Evolutionary conservation across 768 basidiomycete species (phyloP), one percentile per base, ranked within the genome.

Genomic region (Xerocomus brunneocitrinus): DNA sequence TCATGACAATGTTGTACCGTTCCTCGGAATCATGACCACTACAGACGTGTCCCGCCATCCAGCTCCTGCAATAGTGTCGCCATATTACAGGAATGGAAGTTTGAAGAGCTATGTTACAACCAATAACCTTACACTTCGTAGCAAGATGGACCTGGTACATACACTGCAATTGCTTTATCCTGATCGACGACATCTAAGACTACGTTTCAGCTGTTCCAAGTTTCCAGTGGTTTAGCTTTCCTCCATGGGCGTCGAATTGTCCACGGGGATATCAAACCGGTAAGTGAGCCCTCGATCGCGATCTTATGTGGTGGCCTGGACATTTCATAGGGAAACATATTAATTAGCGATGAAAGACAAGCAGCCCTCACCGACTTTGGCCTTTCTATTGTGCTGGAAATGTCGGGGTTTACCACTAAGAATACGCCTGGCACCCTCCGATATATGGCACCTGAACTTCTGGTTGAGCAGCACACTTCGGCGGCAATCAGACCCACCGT

Each of bases 401-500:
- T 58, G 39, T 61, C 65, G 24, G 70, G 74, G 5, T 74, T 70
- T 46, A 73, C 73, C 9, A 71, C 74, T 0, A 68, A 63, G 16
- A 57, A 62, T 19, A 55, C 66, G 3, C 71, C 70, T n/a, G 66
- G 66, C 14, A 75, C 74, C 6, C 62, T 66, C 35, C 64, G 73
- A 31, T 76, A 75, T 60, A 76, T 75, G 70, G 71, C 73, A 6
- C 60, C 61, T 4, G 74, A 76, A 49, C 60, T 76, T 41, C 47
- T 68, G 36, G 54, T 35, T 58, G 49, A 53, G 31, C 34, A 46
- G 31, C 58, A 22, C 52, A 60, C 59, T 30, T 56, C 49, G 25
- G 54, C 50, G 25, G 51, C 55, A 24, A 52, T 55, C 36, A 57
- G 58, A 27, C 62, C 60, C 13, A 72, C 73, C 12, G 28, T 16